Conservation (phyloP, 306 rosid species). For the Psophocarpus tetragonolobus region DNA sequence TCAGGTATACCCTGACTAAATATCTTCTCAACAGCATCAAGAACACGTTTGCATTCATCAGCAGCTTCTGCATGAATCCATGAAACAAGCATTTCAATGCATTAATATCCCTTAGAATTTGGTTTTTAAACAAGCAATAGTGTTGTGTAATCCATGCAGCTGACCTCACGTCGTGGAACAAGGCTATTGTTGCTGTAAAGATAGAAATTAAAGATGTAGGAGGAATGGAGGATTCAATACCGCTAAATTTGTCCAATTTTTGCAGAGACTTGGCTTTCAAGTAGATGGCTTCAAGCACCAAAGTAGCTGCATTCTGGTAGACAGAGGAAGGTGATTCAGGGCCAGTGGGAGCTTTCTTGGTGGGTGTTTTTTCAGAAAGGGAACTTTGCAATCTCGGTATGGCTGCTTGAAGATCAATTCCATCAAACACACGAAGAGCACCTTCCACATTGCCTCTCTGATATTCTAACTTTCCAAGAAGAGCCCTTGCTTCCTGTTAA, state of each 20-base stretch:
- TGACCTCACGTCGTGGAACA: not conserved
- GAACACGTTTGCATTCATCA: slow-evolving; percentile 67
- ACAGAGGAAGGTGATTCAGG: slow-evolving; percentile 61
- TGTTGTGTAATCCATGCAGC: not conserved
- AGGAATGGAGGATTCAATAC: slow-evolving; percentile 40
- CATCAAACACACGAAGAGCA: slow-evolving; percentile 85
- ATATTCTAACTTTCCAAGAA: slow-evolving; percentile 92
- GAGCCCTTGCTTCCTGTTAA: slow-evolving; percentile 90
- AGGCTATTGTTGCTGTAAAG: not conserved
- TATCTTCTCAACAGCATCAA: slow-evolving; percentile 85
- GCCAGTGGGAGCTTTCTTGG: slow-evolving; percentile 62
- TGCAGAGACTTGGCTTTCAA: slow-evolving; percentile 85
- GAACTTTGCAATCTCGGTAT: slow-evolving; percentile 76
- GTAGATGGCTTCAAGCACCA: slow-evolving; percentile 94
- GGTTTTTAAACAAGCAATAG: not conserved
- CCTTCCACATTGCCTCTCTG: slow-evolving; percentile 92
- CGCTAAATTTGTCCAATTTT: slow-evolving; percentile 66
- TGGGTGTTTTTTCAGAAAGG: slow-evolving; percentile 53
- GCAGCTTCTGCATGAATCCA: slow-evolving; percentile 76
- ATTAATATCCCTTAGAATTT: not conserved
- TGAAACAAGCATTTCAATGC: slow-evolving; percentile 31
- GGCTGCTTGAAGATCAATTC: slow-evolving; percentile 83
- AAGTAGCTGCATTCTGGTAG: slow-evolving; percentile 81
- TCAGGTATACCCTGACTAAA: slow-evolving; percentile 74
- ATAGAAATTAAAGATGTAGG: not conserved